Conservation (phyloP, 2,329 filamentous ascomycete genomes). For the Fusarium albosuccineum region DNA sequence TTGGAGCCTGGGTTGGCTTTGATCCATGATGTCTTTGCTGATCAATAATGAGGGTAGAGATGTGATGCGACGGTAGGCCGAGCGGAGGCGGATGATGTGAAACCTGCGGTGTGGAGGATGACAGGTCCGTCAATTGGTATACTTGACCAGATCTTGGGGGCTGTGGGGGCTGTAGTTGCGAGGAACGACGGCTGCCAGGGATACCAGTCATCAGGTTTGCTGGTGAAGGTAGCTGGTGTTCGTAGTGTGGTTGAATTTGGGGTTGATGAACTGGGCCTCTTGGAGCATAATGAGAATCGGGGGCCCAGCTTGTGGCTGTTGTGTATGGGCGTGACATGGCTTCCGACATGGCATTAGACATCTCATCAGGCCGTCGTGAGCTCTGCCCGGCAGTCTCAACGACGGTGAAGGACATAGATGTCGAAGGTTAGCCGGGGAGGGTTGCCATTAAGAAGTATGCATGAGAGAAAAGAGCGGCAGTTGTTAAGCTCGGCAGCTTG, state of each 20-base stretch:
- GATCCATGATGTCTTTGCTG: slow-evolving; percentile 27
- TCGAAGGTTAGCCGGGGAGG: slow-evolving; percentile 20
- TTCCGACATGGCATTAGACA: slow-evolving; percentile 44
- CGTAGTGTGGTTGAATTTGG: slow-evolving; percentile 46
- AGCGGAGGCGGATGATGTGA: slow-evolving; percentile 31
- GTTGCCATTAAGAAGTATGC: slow-evolving; percentile 26
- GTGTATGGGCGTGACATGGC: slow-evolving; percentile 43
- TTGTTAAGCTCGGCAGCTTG: slow-evolving; percentile 32
- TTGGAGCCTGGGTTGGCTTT: slow-evolving; percentile 16
- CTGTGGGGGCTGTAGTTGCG: slow-evolving; percentile 28
- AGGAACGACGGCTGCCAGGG: slow-evolving; percentile 27
- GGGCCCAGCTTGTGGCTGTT: slow-evolving; percentile 33
- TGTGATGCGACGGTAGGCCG: slow-evolving; percentile 25
- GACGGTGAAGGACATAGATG: slow-evolving; percentile 40
- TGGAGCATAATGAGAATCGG: slow-evolving; percentile 36
- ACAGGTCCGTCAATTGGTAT: slow-evolving; percentile 32
- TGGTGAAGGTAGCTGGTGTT: slow-evolving; percentile 45
- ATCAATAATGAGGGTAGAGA: not conserved
- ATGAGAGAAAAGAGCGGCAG: slow-evolving; percentile 29
- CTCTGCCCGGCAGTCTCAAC: slow-evolving; percentile 34
- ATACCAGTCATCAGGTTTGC: slow-evolving; percentile 39
- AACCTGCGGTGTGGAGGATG: slow-evolving; percentile 29
- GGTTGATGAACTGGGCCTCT: slow-evolving; percentile 43
- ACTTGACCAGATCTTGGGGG: slow-evolving; percentile 17
- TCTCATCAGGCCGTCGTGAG: slow-evolving; percentile 32